phyloP scores from a whole-genome alignment of 306 rosid genomes.

The Argentina anserina region DNA sequence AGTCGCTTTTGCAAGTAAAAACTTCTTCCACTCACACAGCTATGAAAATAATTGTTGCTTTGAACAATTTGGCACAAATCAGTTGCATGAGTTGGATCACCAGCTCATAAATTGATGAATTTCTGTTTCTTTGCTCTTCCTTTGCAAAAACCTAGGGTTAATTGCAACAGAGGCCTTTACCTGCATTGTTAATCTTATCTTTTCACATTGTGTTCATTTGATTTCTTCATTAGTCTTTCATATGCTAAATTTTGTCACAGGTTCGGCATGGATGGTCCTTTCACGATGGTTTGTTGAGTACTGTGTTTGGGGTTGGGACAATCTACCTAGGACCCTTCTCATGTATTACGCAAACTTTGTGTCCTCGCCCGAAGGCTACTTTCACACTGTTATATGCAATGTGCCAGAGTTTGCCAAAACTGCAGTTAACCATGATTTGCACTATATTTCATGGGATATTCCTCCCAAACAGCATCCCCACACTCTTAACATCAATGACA shows the following conservation, averaged over 20 bases:
- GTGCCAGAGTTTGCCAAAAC: conserved; percentile 66
- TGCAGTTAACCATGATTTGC: conserved; percentile 70
- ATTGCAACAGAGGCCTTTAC: not conserved
- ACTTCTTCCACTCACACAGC: no score
- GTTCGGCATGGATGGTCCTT: conserved; percentile 95
- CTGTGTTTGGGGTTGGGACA: conserved; percentile 91
- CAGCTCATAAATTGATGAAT: not conserved
- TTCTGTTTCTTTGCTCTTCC: conserved; percentile 5
- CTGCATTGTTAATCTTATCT: not conserved
- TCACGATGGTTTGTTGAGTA: conserved; percentile 78
- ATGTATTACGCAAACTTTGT: conserved; percentile 91
- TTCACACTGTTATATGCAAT: conserved; percentile 89
- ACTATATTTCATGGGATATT: conserved; percentile 77
- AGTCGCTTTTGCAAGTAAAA: not conserved
- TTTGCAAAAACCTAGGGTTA: not conserved
- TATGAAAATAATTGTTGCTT: not conserved
- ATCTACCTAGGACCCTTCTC: conserved; percentile 85
- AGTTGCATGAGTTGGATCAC: not conserved
- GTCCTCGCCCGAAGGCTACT: conserved; percentile 96
- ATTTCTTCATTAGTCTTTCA: not conserved
- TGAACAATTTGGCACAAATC: conserved; percentile 8
- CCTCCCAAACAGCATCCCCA: conserved; percentile 95
- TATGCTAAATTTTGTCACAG: conserved; percentile 41
- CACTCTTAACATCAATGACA: conserved; percentile 64
- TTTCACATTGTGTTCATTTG: not conserved